phyloP scores from a whole-genome alignment of 2,329 filamentous ascomycete genomes.

The Biscogniauxia sp. region DNA sequence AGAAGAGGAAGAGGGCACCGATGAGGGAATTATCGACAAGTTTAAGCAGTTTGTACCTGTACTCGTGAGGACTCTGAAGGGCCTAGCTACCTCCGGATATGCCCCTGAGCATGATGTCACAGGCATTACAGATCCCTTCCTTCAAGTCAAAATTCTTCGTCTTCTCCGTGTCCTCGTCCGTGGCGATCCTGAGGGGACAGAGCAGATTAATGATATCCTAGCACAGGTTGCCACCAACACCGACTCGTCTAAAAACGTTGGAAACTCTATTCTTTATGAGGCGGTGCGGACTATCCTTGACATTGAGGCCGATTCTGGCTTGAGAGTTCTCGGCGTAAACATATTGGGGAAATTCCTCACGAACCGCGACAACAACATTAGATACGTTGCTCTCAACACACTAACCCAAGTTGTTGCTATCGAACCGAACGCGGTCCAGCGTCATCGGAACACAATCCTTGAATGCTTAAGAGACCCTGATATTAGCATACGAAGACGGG shows the following conservation, averaged over 20 bases:
- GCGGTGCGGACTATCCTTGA: slow-evolving; percentile 95
- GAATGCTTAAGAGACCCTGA: slow-evolving; percentile 96
- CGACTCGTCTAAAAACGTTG: slow-evolving; percentile 96
- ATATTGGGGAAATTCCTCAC: slow-evolving; percentile 97
- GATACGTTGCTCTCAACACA: slow-evolving; percentile 96
- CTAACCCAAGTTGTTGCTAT: slow-evolving; percentile 97
- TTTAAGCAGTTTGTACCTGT: slow-evolving; percentile 84
- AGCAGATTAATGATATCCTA: slow-evolving; percentile 97
- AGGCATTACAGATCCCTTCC: slow-evolving; percentile 94
- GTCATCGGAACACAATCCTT: slow-evolving; percentile 94
- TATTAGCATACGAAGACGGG: slow-evolving; percentile 93
- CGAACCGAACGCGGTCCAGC: slow-evolving; percentile 94
- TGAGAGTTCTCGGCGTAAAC: slow-evolving; percentile 93
- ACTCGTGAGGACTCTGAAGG: slow-evolving; percentile 87
- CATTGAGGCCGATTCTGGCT: slow-evolving; percentile 93
- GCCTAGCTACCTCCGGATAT: slow-evolving; percentile 90
- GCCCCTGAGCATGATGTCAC: slow-evolving; percentile 97
- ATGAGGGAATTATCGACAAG: slow-evolving; percentile 84
- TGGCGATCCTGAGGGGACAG: slow-evolving; percentile 83
- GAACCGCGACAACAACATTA: slow-evolving; percentile 99
- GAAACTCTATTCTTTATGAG: slow-evolving; percentile 97
- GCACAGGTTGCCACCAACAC: slow-evolving; percentile 98
- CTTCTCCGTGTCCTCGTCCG: slow-evolving; percentile 82
- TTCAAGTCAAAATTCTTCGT: slow-evolving; percentile 93
- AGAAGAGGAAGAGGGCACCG: slow-evolving; percentile 88